A percentile compares a stretch with the other conserved stretches of the same genome.
Evolutionary conservation across 305 asterid genomes (phyloP).

Genomic region (Solanum chacoense): DNA sequence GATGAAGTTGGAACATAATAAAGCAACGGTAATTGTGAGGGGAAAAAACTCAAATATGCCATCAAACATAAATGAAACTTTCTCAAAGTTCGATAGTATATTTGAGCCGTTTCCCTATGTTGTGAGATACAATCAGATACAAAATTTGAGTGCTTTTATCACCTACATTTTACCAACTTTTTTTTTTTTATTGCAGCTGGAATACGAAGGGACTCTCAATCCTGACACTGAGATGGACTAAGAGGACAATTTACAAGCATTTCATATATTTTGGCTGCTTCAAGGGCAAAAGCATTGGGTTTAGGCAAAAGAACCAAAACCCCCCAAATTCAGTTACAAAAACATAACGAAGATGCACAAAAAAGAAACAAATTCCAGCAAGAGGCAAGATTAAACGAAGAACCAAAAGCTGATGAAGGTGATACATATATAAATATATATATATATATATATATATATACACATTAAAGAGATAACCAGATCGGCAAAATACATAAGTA

Average conservation of each 20-base stretch:
- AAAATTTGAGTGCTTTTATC: neutral
- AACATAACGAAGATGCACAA: neutral
- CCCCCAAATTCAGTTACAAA: neutral
- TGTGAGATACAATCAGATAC: neutral
- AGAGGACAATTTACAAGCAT: neutral
- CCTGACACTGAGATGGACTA: neutral
- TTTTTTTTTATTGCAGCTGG: slow-evolving; percentile 1
- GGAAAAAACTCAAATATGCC: neutral
- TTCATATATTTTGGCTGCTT: neutral
- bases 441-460: too few species aligned
- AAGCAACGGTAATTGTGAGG: slow-evolving; percentile 40
- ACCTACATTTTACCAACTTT: neutral
- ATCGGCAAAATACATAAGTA: neutral
- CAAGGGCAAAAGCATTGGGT: neutral
- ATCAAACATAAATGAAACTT: neutral
- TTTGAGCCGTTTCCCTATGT: neutral
- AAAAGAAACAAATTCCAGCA: neutral
- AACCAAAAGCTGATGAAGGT: neutral
- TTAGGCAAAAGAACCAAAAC: neutral
- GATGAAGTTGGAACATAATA: slow-evolving; percentile 61
- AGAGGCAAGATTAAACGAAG: neutral
- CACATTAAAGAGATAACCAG: neutral
- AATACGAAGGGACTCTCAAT: neutral
- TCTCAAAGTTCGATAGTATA: neutral
- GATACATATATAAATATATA: too few species aligned